phyloP scores from a whole-genome alignment of 306 rosid genomes.

The Purshia tridentata region DNA sequence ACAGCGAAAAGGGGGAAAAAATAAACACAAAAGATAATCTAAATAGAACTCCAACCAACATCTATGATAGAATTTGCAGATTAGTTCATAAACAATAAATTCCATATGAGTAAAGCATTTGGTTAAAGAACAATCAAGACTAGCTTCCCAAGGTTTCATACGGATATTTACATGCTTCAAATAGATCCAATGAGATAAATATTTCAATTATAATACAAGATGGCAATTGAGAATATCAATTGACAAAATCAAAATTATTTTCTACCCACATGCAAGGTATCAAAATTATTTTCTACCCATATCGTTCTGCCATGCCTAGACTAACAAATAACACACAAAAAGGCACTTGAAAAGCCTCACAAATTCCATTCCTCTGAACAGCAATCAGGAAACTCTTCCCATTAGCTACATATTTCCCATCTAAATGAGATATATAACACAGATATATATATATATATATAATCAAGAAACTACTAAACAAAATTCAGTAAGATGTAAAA shows the following conservation, averaged over 20 bases:
- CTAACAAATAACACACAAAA: background rate
- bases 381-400: too few species aligned
- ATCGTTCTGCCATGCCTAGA: background rate
- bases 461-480: too few species aligned
- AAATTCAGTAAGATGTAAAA: too few species aligned
- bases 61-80: too few species aligned
- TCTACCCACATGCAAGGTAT: background rate
- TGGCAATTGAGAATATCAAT: background rate
- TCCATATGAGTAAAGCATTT: too few species aligned
- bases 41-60: background rate
- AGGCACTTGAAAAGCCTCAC: background rate
- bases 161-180: background rate
- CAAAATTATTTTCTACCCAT: background rate
- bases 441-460: too few species aligned
- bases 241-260: too few species aligned
- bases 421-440: too few species aligned
- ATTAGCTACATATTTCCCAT: too few species aligned
- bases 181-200: background rate
- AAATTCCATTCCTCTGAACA: background rate
- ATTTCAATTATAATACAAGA: background rate
- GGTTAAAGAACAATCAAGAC: background rate
- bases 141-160: background rate
- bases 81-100: too few species aligned
- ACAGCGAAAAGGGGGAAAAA: background rate
- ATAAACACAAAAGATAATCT: background rate